These are phyloP conservation scores for Phragmites australis DNA, from an alignment of 176 grass and related monocot species.

Conservation along the genomic window DNA sequence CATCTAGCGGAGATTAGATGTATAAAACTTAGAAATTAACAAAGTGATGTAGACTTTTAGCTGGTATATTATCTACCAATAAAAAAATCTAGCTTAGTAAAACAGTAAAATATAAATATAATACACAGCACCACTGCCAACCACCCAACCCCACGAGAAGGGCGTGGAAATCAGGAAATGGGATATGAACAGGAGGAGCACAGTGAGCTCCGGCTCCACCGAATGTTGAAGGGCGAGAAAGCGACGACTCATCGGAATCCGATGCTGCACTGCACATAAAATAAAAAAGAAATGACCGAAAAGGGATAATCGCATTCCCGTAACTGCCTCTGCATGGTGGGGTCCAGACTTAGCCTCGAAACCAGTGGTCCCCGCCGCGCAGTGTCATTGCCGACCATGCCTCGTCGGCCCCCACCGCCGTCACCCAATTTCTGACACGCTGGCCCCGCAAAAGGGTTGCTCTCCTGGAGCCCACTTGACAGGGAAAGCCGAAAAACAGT, in stretches of 20 bases:
- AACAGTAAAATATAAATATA: no score
- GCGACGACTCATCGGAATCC: conserved; percentile 20
- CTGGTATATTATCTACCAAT: no score
- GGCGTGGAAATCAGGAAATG: no score
- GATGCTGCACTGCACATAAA: conserved; percentile 27
- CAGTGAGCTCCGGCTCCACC: neutral
- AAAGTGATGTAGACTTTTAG: no score
- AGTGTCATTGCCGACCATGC: neutral
- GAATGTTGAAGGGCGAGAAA: neutral
- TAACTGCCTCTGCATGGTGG: neutral
- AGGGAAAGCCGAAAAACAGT: neutral
- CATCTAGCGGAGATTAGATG: no score
- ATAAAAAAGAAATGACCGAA: no score
- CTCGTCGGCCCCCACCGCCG: neutral
- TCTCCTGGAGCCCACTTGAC: neutral
- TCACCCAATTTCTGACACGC: neutral
- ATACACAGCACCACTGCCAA: no score
- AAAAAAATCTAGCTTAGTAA: no score
- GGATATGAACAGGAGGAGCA: no score
- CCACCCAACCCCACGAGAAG: no score
- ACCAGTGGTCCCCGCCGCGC: neutral
- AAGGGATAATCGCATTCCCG: neutral
- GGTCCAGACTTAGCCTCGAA: neutral
- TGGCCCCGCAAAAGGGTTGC: neutral
- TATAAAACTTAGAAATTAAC: no score